A percentile compares a stretch with the other conserved stretches of the same genome.
These are phyloP conservation scores for Phanerochaete sordida DNA, from an alignment of 768 basidiomycete genomes.

Conservation along the genomic window DNA sequence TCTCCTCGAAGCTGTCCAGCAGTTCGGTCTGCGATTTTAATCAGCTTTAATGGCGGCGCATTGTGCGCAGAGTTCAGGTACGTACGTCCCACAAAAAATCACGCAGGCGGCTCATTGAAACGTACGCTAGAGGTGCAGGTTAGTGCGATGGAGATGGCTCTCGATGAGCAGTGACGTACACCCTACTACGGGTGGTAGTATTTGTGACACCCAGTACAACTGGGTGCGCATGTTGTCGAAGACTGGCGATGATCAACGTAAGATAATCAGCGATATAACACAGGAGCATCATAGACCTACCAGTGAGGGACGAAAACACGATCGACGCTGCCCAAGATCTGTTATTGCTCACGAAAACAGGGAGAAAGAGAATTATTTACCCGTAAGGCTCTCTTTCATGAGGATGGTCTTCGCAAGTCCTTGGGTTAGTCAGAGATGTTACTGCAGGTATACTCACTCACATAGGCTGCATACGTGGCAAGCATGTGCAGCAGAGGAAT, in stretches of 20 bases:
- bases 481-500: constrained; percentile 64
- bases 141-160: no score
- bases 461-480: constrained; percentile 54
- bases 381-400: constrained; percentile 31
- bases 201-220: background rate
- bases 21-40: constrained; percentile 23
- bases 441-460: constrained; percentile 25
- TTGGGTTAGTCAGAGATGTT: background rate
- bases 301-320: constrained; percentile 12
- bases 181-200: background rate
- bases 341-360: no score
- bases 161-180: background rate
- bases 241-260: no score
- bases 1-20: constrained; percentile 22
- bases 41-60: background rate
- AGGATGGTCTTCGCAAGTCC: constrained; percentile 26
- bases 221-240: background rate
- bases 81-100: constrained; percentile 5
- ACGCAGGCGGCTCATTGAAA: constrained; percentile 2
- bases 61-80: background rate
- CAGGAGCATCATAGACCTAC: no score
- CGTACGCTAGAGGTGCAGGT: background rate
- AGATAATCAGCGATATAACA: no score
- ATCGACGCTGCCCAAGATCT: constrained; percentile 3
- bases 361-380: background rate